Percentiles rank a stretch among this genome's conserved stretches.
These are phyloP conservation scores for Paraurostyla sp. DNA, from an alignment of 73 alveolate genomes.

Conservation along the genomic window DNA sequence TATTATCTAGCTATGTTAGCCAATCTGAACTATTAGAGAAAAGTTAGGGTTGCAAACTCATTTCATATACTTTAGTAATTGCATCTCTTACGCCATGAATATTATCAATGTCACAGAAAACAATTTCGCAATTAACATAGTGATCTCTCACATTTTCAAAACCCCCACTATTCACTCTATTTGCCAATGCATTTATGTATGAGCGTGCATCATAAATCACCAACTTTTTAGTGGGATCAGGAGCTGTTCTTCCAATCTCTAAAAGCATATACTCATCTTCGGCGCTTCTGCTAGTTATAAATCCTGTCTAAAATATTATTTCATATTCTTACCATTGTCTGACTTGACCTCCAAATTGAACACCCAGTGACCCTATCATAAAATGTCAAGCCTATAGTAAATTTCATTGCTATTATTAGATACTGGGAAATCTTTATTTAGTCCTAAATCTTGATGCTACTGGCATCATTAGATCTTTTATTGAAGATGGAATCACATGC, in stretches of 20 bases:
- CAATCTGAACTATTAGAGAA: conserved; percentile 35
- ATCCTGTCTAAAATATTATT: conserved; percentile 57
- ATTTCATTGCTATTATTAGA: neutral
- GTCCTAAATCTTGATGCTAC: conserved; percentile 83
- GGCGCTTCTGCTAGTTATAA: conserved; percentile 58
- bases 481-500: conserved; percentile 79
- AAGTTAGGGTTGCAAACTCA: conserved; percentile 18
- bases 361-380: conserved; percentile 76
- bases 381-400: conserved; percentile 75
- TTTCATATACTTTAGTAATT: conserved; percentile 62
- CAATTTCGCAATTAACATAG: conserved; percentile 88
- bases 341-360: conserved; percentile 89
- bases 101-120: conserved; percentile 94
- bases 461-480: conserved; percentile 76
- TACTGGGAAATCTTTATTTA: conserved; percentile 86
- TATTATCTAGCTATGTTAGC: conserved; percentile 82
- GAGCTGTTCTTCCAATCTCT: conserved; percentile 54
- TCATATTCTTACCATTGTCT: conserved; percentile 75
- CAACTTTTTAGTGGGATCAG: conserved; percentile 58
- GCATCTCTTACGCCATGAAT: conserved; percentile 97
- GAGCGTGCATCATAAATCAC: conserved; percentile 95
- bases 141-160: conserved; percentile 86
- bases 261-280: conserved; percentile 77
- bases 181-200: conserved; percentile 92
- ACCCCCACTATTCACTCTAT: conserved; percentile 96